These are phyloP conservation scores for Cyanodermella asteris DNA, from an alignment of 2,329 filamentous ascomycete genomes.

Conservation along the genomic window DNA sequence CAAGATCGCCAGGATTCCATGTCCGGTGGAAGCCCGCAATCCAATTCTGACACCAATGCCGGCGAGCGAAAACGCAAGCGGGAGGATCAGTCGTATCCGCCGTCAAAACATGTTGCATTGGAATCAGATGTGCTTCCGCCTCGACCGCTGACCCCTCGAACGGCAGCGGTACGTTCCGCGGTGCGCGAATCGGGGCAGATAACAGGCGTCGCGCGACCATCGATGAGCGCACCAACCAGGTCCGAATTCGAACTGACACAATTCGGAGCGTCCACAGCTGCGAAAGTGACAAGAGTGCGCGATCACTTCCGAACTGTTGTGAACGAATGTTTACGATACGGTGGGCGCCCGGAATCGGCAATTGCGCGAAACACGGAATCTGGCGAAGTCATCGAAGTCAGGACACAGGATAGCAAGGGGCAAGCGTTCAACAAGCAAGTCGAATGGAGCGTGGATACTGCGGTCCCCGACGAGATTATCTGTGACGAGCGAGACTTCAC, in stretches of 20 bases:
- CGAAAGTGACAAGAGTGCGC: slow-evolving; percentile 17
- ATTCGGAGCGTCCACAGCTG: neutral
- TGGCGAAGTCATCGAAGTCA: slow-evolving; percentile 24
- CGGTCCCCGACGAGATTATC: slow-evolving; percentile 17
- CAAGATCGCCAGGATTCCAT: slow-evolving; percentile 11
- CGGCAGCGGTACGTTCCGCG: slow-evolving; percentile 18
- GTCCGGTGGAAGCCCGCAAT: slow-evolving; percentile 10
- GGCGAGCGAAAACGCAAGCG: slow-evolving; percentile 22
- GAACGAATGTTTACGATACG: slow-evolving; percentile 25
- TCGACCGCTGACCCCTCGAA: slow-evolving; percentile 17
- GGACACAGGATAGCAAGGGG: slow-evolving; percentile 22
- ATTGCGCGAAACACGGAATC: slow-evolving; percentile 19
- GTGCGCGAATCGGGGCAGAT: slow-evolving; percentile 21
- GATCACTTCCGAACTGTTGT: slow-evolving; percentile 24
- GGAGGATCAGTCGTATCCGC: slow-evolving; percentile 14
- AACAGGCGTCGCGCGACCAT: slow-evolving; percentile 14
- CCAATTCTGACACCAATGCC: slow-evolving; percentile 8
- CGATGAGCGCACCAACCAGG: slow-evolving; percentile 1
- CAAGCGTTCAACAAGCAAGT: slow-evolving; percentile 21
- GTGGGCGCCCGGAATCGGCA: slow-evolving; percentile 25
- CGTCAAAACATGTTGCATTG: slow-evolving; percentile 15
- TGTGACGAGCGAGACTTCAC: slow-evolving; percentile 41
- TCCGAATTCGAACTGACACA: neutral
- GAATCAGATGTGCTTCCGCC: slow-evolving; percentile 12
- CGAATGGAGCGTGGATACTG: slow-evolving; percentile 24